Percentiles rank a stretch among this genome's conserved stretches.
Conservation (phyloP, 1,139 yeast genomes). For the Pichia sp. region DNA sequence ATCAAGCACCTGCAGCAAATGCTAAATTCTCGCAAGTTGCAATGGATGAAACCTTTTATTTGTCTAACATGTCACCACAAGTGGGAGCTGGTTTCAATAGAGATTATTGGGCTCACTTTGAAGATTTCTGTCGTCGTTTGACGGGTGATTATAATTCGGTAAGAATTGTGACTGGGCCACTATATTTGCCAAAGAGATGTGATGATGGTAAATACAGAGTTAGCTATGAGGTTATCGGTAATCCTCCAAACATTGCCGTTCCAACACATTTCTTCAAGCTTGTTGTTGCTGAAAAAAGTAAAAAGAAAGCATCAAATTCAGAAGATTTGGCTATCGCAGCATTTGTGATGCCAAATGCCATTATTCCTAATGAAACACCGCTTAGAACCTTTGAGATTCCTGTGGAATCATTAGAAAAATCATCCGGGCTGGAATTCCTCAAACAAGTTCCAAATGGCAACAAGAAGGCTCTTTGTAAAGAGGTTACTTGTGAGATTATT, state of each 20-base stretch:
- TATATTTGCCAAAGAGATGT: constrained; percentile 74
- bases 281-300: constrained; percentile 70
- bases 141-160: constrained; percentile 67
- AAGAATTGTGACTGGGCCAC: constrained; percentile 88
- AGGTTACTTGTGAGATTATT: constrained; percentile 71
- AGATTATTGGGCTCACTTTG: constrained; percentile 97
- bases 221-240: constrained; percentile 88
- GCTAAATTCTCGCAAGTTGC: constrained; percentile 87
- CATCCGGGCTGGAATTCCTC: constrained; percentile 79
- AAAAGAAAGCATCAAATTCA: constrained; percentile 33
- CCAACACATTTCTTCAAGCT: constrained; percentile 96
- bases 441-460: constrained; percentile 58
- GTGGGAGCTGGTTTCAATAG: constrained; percentile 97
- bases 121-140: constrained; percentile 77
- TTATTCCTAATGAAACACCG: constrained; percentile 65
- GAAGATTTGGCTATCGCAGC: constrained; percentile 76
- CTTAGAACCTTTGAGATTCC: constrained; percentile 81
- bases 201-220: constrained; percentile 78
- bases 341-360: constrained; percentile 84
- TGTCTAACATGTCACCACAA: constrained; percentile 93
- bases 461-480: constrained; percentile 69
- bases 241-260: constrained; percentile 94
- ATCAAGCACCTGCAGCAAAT: constrained; percentile 96
- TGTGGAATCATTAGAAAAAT: constrained; percentile 78
- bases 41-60: constrained; percentile 88